These are phyloP conservation scores for Clarkia xantiana DNA, from an alignment of 345 rosid genomes.

Conservation along the genomic window DNA sequence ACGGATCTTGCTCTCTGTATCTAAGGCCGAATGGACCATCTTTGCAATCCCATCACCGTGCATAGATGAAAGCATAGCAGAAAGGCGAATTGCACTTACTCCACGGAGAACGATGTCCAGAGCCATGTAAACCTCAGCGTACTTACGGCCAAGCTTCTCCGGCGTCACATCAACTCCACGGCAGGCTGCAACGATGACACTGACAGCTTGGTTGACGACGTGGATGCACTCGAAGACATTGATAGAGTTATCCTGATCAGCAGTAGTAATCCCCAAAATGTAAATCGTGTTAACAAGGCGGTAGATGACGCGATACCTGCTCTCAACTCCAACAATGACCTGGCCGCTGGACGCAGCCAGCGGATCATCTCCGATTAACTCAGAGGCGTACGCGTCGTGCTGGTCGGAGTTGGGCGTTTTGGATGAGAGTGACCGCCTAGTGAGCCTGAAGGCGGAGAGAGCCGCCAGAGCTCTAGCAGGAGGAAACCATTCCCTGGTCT, in stretches of 20 bases:
- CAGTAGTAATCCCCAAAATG: constrained; percentile 64
- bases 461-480: constrained; percentile 88
- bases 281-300: constrained; percentile 88
- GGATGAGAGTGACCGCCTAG: constrained; percentile 61
- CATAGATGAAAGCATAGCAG: constrained; percentile 85
- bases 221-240: constrained; percentile 90
- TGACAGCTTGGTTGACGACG: constrained; percentile 90
- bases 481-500: constrained; percentile 90
- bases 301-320: constrained; percentile 86
- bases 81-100: constrained; percentile 66
- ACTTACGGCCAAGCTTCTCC: constrained; percentile 74
- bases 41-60: constrained; percentile 92
- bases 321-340: constrained; percentile 90
- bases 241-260: constrained; percentile 67
- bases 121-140: constrained; percentile 96
- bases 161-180: constrained; percentile 97
- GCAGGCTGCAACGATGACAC: constrained; percentile 84
- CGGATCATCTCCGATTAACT: constrained; percentile 76
- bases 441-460: constrained; percentile 83
- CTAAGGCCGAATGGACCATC: constrained; percentile 84
- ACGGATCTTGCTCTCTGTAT: constrained; percentile 77
- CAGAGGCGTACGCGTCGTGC: too few relatives aligned
- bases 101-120: constrained; percentile 83
- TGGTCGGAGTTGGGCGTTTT: constrained; percentile 15
- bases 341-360: constrained; percentile 94